Evolutionary conservation across 805 yeast species (phyloP).

Genomic region (Yarrowia keelungensis): DNA sequence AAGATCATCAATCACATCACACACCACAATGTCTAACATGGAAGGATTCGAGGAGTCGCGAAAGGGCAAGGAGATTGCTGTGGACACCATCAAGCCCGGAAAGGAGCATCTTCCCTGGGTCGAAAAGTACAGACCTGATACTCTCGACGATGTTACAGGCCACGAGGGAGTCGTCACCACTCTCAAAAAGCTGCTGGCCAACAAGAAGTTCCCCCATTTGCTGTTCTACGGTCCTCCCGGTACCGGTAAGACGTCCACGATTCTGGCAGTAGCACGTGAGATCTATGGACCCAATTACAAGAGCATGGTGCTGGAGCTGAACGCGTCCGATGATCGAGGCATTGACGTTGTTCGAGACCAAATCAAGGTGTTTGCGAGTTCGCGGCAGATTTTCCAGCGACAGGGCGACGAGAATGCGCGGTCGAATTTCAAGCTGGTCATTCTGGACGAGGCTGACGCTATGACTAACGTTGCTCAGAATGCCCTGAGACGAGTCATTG

Average conservation of each 20-base stretch:
- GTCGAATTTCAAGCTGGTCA: constrained; percentile 83
- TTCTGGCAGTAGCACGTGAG: constrained; percentile 84
- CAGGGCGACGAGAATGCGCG: constrained; percentile 46
- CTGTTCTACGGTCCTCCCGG: constrained; percentile 97
- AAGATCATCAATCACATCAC: not conserved
- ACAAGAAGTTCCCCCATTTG: constrained; percentile 60
- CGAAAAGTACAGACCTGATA: constrained; percentile 90
- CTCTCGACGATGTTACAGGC: constrained; percentile 88
- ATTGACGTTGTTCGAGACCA: constrained; percentile 97
- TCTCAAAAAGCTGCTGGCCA: constrained; percentile 58
- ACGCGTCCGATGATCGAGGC: constrained; percentile 97
- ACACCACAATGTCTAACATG: constrained; percentile 19
- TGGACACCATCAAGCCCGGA: constrained; percentile 40
- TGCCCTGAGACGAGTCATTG: constrained; percentile 92
- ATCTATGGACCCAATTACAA: constrained; percentile 89
- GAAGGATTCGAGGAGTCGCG: constrained; percentile 40
- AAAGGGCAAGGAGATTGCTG: constrained; percentile 41
- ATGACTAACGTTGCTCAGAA: constrained; percentile 98
- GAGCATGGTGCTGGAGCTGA: constrained; percentile 90
- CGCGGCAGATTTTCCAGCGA: constrained; percentile 71
- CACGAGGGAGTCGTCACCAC: constrained; percentile 87
- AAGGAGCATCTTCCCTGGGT: constrained; percentile 80
- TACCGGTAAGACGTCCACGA: constrained; percentile 92
- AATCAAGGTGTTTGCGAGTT: constrained; percentile 93
- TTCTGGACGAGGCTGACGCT: constrained; percentile 96